phyloP scores from a whole-genome alignment of 2,329 filamentous ascomycete species.

The Paramyrothecium sp. region DNA sequence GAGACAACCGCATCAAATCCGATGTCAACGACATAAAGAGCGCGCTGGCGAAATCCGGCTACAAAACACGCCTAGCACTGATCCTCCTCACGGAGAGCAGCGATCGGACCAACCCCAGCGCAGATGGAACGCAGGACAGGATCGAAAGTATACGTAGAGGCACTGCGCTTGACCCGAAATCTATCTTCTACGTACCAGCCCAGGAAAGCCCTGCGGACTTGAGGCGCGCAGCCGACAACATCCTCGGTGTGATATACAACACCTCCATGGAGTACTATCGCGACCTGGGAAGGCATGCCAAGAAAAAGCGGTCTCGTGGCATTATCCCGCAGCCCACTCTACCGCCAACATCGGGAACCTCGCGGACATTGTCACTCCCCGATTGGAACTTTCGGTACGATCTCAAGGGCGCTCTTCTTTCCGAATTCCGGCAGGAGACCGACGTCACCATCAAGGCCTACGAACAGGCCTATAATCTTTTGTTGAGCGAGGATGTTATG shows the following conservation, averaged over 20 bases:
- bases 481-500: conserved; percentile 81
- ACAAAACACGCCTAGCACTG: conserved; percentile 75
- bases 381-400: conserved; percentile 96
- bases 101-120: conserved; percentile 39
- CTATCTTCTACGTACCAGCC: conserved; percentile 80
- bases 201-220: conserved; percentile 71
- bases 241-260: conserved; percentile 71
- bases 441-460: conserved; percentile 84
- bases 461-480: conserved; percentile 79
- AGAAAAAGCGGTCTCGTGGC: conserved; percentile 82
- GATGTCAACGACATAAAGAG: conserved; percentile 79
- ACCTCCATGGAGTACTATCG: conserved; percentile 86
- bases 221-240: conserved; percentile 68
- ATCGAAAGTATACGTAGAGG: conserved; percentile 75
- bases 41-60: conserved; percentile 65
- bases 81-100: conserved; percentile 44
- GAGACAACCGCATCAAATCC: conserved; percentile 83
- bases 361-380: conserved; percentile 77
- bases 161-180: conserved; percentile 79
- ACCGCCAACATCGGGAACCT: conserved; percentile 79
- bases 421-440: conserved; percentile 91
- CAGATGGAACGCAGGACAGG: conserved; percentile 67
- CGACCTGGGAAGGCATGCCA: conserved; percentile 86
- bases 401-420: conserved; percentile 86
- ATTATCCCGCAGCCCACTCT: conserved; percentile 77